These are phyloP conservation scores for Chlorella sp. DNA, from an alignment of 139 green algal species.

Conservation along the genomic window DNA sequence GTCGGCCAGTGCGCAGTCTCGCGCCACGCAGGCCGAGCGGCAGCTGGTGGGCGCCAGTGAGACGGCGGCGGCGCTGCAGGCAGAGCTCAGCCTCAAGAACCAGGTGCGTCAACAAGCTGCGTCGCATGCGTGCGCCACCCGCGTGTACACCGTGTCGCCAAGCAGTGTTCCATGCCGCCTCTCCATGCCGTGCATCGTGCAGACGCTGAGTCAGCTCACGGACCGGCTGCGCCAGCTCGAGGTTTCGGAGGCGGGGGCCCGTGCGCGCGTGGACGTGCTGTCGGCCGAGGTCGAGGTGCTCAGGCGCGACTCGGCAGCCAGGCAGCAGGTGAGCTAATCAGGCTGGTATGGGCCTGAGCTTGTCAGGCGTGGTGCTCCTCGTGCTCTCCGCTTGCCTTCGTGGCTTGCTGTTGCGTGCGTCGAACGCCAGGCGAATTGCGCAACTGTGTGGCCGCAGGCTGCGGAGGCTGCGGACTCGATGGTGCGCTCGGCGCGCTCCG, in stretches of 20 bases:
- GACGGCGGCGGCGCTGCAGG: not conserved
- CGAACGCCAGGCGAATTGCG: too few relatives aligned
- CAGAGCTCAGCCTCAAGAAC: conserved; percentile 1
- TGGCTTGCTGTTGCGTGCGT: too few relatives aligned
- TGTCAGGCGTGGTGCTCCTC: too few relatives aligned
- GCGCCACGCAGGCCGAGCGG: not conserved
- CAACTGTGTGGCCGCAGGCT: too few relatives aligned
- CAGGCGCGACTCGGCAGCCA: not conserved
- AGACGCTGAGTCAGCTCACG: not conserved
- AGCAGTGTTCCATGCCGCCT: too few relatives aligned
- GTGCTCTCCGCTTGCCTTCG: too few relatives aligned
- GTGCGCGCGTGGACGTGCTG: not conserved
- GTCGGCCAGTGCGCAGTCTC: not conserved
- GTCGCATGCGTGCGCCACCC: too few relatives aligned
- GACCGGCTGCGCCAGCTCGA: conserved; percentile 3
- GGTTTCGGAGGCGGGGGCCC: not conserved
- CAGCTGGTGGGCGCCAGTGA: conserved; percentile 3
- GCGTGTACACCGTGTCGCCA: too few relatives aligned
- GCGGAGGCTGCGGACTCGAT: not conserved
- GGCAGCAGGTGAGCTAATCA: not conserved
- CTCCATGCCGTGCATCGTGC: too few relatives aligned
- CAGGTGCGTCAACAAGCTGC: too few relatives aligned
- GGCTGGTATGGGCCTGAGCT: too few relatives aligned
- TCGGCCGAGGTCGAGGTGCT: not conserved
- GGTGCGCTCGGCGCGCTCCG: not conserved